phyloP scores from a whole-genome alignment of 2,329 filamentous ascomycete genomes.

The Hymenoscyphus salicellus region DNA sequence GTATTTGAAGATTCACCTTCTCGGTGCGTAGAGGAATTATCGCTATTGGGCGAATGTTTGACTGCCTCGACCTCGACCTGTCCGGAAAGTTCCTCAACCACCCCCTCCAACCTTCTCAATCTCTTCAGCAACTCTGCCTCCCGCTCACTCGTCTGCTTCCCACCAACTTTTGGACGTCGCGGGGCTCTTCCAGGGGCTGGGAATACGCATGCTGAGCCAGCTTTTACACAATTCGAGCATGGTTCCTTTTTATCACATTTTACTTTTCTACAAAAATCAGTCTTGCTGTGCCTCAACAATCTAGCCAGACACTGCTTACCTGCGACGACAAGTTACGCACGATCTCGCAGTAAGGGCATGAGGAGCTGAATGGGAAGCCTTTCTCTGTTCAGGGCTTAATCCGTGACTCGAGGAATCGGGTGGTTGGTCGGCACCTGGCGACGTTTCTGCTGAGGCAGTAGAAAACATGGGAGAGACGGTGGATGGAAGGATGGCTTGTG shows the following conservation, averaged over 20 bases:
- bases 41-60: conserved; percentile 30
- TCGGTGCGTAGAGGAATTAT: conserved; percentile 22
- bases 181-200: conserved; percentile 67
- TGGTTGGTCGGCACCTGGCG: conserved; percentile 6
- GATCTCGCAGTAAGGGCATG: conserved; percentile 32
- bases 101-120: conserved; percentile 69
- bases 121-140: conserved; percentile 70
- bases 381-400: conserved; percentile 11
- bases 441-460: background rate
- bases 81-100: conserved; percentile 67
- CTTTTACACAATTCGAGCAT: conserved; percentile 71
- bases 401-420: background rate
- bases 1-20: conserved; percentile 21
- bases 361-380: conserved; percentile 18
- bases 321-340: conserved; percentile 52
- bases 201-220: conserved; percentile 69
- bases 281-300: background rate
- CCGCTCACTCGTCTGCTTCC: conserved; percentile 56
- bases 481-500: background rate
- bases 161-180: conserved; percentile 59
- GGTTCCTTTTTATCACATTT: conserved; percentile 74
- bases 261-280: conserved; percentile 49
- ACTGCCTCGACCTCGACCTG: conserved; percentile 46
- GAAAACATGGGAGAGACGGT: background rate
- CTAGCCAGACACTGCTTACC: conserved; percentile 29